Base-by-base conservation (phyloP, 441 rosid genomes). In the Lepidium campestre region DNA sequence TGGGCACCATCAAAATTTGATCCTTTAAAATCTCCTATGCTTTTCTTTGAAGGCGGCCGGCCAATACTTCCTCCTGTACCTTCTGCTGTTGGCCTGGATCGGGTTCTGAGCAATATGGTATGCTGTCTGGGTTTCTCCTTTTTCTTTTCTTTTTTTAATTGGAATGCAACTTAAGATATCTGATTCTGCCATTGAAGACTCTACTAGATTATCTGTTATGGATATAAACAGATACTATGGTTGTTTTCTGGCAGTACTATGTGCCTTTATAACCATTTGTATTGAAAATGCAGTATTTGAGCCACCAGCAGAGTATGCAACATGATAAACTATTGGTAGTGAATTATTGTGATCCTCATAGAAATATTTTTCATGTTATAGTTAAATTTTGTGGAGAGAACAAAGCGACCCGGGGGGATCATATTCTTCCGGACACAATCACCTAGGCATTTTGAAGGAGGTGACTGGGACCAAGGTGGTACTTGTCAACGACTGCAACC, bases 391-490 rank as follows among this genome's bases (percentile, higher is more conserved):
- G 81, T 78, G 53, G 86, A 70, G 78, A 82, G 77, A 70, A 80
- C 71, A 57, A 76, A 75, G 72, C 81, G 67, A 56, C 78, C 74
- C 0, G 78, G 80, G 9, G 74, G 81, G 4, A 75, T 88, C 44
- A 83, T 76, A 50, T 69, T 88, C 77, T 88, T 93, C 65, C 81
- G 91, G 35, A 82, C 97, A 4, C 95, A 90, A 76, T 93, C 98
- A 47, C 97, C 98, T 0, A 79, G 98, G 73, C 98, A 90, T 82
- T 93, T 93, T 74, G 98, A 93, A 82, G 90, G 98, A 65, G 98
- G 97, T 75, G 95, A 93, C 31, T 93, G 98, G 97, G 78, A 88
- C 82, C 91, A 88, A 74, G 97, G 96, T 54, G 98, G 98, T 78
- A 87, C 91, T 73, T 93, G 98, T 71, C 78, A 75, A 25, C 85